Percentiles rank a stretch among this genome's conserved stretches.
Conservation (phyloP, 2,329 filamentous ascomycete genomes). For the Diaporthe aspalathi region DNA sequence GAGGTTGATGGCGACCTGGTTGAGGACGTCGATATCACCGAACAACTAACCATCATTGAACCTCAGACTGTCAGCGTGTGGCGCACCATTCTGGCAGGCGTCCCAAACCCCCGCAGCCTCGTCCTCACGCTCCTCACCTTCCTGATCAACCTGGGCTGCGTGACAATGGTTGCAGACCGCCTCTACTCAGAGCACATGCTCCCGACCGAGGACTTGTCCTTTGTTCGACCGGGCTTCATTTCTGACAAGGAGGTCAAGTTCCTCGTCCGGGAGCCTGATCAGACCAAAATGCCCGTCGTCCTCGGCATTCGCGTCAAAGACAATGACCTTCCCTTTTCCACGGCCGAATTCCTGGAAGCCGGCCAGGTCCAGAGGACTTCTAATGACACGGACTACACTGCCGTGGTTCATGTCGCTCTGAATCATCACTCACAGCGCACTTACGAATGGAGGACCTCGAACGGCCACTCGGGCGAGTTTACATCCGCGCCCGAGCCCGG, state of each 20-base stretch:
- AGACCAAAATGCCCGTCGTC: slow-evolving; percentile 78
- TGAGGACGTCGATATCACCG: slow-evolving; percentile 70
- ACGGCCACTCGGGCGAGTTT: slow-evolving; percentile 87
- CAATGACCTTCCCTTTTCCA: slow-evolving; percentile 63
- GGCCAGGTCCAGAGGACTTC: slow-evolving; percentile 74
- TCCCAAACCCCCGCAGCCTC: slow-evolving; percentile 78
- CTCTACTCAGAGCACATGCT: slow-evolving; percentile 81
- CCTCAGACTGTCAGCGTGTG: slow-evolving; percentile 52
- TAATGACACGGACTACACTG: slow-evolving; percentile 86
- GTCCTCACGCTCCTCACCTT: slow-evolving; percentile 75
- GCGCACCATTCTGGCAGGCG: slow-evolving; percentile 72
- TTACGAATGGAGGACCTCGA: slow-evolving; percentile 89
- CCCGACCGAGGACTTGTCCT: slow-evolving; percentile 80
- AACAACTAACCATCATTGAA: slow-evolving; percentile 66
- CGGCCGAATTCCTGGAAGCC: slow-evolving; percentile 72
- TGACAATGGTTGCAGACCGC: slow-evolving; percentile 79
- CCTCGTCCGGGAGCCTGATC: slow-evolving; percentile 85
- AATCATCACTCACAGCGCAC: slow-evolving; percentile 74
- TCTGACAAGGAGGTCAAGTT: slow-evolving; percentile 83
- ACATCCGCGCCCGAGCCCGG: slow-evolving; percentile 79
- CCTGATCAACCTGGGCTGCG: slow-evolving; percentile 76
- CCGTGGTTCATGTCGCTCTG: slow-evolving; percentile 73
- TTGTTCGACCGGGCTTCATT: slow-evolving; percentile 88
- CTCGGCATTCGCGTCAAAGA: slow-evolving; percentile 73
- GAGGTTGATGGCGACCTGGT: slow-evolving; percentile 56